phyloP scores from a whole-genome alignment of 2,329 filamentous ascomycete genomes.

The Neonectria coccinea region DNA sequence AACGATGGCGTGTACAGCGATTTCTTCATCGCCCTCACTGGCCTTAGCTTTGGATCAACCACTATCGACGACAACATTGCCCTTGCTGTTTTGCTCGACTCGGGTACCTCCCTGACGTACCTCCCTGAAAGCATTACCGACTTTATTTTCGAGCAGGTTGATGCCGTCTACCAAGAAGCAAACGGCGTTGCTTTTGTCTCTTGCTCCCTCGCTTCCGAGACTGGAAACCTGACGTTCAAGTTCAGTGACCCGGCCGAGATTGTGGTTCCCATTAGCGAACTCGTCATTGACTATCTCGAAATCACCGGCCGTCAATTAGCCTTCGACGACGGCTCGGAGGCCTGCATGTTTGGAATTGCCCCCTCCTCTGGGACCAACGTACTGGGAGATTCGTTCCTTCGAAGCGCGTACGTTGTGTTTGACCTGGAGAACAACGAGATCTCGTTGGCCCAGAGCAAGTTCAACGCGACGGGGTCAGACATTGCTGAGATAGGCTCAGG shows the following conservation, averaged over 20 bases:
- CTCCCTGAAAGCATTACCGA: constrained; percentile 68
- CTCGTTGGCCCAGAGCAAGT: constrained; percentile 75
- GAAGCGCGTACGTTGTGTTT: constrained; percentile 81
- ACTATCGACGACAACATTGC: constrained; percentile 62
- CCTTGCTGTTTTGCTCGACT: constrained; percentile 76
- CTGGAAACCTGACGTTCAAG: constrained; percentile 59
- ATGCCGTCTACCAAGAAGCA: constrained; percentile 67
- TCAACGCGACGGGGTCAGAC: constrained; percentile 62
- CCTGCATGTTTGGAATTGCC: constrained; percentile 77
- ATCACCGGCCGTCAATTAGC: constrained; percentile 60
- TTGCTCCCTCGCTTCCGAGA: constrained; percentile 61
- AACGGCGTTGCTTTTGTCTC: constrained; percentile 71
- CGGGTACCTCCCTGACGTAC: constrained; percentile 75
- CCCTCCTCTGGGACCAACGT: constrained; percentile 67
- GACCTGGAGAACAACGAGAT: constrained; percentile 79
- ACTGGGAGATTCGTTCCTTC: constrained; percentile 79
- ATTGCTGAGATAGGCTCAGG: constrained; percentile 68
- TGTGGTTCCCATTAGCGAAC: constrained; percentile 67
- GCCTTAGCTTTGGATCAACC: constrained; percentile 59
- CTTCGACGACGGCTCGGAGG: constrained; percentile 64
- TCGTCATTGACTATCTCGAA: constrained; percentile 66
- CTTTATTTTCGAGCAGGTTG: constrained; percentile 68
- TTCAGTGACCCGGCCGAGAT: constrained; percentile 66
- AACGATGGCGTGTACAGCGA: constrained; percentile 65
- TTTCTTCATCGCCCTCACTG: constrained; percentile 77